A percentile compares a stretch with the other conserved stretches of the same genome.
These are phyloP conservation scores for Microbotryomycetes sp. DNA, from an alignment of 1,284 basidiomycete species.

Conservation along the genomic window DNA sequence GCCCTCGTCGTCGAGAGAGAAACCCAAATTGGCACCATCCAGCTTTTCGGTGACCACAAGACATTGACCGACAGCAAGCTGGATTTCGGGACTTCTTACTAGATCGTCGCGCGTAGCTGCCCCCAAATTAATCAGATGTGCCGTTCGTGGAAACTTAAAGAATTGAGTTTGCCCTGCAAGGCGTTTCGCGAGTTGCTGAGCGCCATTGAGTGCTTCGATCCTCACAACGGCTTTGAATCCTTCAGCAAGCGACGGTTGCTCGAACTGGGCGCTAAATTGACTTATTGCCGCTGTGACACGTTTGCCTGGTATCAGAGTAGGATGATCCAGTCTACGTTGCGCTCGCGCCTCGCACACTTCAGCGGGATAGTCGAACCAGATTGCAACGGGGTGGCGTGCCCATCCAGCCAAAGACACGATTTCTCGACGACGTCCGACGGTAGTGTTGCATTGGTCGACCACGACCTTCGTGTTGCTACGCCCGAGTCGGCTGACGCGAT, in stretches of 20 bases:
- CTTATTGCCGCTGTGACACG: conserved; percentile 53
- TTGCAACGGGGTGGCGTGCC: conserved; percentile 48
- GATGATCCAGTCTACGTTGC: conserved; percentile 54
- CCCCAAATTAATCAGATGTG: conserved; percentile 55
- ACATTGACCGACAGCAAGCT: conserved; percentile 30
- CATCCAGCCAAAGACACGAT: conserved; percentile 53
- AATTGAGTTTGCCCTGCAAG: conserved; percentile 47
- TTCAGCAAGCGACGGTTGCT: conserved; percentile 48
- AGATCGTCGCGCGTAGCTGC: conserved; percentile 54
- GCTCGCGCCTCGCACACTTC: conserved; percentile 53
- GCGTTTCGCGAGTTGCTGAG: conserved; percentile 48
- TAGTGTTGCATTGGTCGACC: conserved; percentile 55
- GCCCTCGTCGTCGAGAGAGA: conserved; percentile 52
- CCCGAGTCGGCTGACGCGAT: conserved; percentile 47
- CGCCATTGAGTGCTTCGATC: conserved; percentile 51
- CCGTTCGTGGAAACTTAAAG: conserved; percentile 57
- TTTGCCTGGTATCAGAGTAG: conserved; percentile 54
- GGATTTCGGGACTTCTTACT: conserved; percentile 30
- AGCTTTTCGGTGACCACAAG: conserved; percentile 58
- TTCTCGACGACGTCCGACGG: conserved; percentile 47
- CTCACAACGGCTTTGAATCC: conserved; percentile 52
- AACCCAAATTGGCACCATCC: conserved; percentile 61
- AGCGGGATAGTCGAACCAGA: conserved; percentile 54
- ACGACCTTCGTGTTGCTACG: conserved; percentile 46
- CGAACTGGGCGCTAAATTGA: conserved; percentile 51